Evolutionary conservation across 2,329 filamentous ascomycete genomes (phyloP), one percentile per base, ranked within the genome.

Genomic region (Fonsecaea pedrosoi): DNA sequence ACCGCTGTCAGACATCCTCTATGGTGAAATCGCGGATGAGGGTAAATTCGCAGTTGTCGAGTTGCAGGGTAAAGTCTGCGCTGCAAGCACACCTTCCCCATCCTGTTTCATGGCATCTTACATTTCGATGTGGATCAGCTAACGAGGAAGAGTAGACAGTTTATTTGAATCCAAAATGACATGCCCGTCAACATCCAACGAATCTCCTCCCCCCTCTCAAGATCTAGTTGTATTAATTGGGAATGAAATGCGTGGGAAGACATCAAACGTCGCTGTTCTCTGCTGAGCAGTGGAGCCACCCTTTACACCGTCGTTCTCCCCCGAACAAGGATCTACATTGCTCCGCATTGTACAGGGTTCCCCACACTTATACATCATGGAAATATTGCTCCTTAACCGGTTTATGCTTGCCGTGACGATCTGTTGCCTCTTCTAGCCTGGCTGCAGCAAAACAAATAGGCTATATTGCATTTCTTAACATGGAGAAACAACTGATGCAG

Each of bases 281-380:
- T 59, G 18, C 56, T 10, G 35, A 25, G 25, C 21, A 15, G 18
- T 30, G 10, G 21, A 42, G 18, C 25, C 10, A 6, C 38, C 15
- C 37, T 38, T 59, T 59, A 38, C 56, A 59, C 48, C 56, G 56
- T 59, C 25, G 10, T 59, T 59, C 56, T 59, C 56, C 3, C 56
- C 56, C 45, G 38, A 18, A 42, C 35, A 42, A 45, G 37, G 12
- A 32, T 42, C 38, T 38, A 35, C 37, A 25, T 2, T 48, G 21
- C 37, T 48, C 56, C 56, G n/a, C 56, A 32, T 32, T 32, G 37
- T 15, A 38, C 35, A 40, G 56, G 40, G 35, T 37, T 48, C 56
- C 56, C 56, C 56, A 48, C 56, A 59, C 56, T 9, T 30, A 30
- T 18, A 59, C 9, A 45, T 59, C 35, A 30, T 15, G 18, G 42